A percentile compares a stretch with the other conserved stretches of the same genome.
Evolutionary conservation across 371 early-diverging fungal species (phyloP).

Genomic region (Mortierella sp.): DNA sequence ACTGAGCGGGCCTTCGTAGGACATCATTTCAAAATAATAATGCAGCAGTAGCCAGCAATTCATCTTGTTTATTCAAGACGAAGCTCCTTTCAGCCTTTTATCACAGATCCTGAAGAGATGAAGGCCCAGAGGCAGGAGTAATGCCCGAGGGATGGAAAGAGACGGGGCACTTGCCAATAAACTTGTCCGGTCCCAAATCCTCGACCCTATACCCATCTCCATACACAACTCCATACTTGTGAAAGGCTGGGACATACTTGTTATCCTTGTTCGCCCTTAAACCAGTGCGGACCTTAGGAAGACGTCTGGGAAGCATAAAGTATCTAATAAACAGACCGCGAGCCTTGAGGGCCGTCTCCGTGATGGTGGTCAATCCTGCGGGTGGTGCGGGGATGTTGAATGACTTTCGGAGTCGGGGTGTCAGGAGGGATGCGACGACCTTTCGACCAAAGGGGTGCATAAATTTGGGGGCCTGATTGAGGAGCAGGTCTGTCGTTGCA

Average conservation of each 20-base stretch:
- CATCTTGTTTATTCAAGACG: too few species aligned
- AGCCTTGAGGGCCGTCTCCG: conserved; percentile 26
- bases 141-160: conserved; percentile 16
- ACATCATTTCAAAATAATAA: too few species aligned
- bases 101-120: background rate
- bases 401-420: conserved; percentile 39
- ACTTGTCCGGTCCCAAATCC: conserved; percentile 61
- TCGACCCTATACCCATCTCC: conserved; percentile 59
- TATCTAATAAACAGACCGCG: conserved; percentile 55
- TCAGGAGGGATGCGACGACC: conserved; percentile 43
- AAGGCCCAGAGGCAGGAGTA: background rate
- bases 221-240: conserved; percentile 51
- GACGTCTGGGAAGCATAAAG: conserved; percentile 53
- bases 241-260: conserved; percentile 49
- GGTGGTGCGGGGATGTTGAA: conserved; percentile 54
- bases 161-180: conserved; percentile 44
- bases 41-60: too few species aligned
- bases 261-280: conserved; percentile 44
- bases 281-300: conserved; percentile 48
- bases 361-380: conserved; percentile 16
- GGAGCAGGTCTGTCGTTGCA: conserved; percentile 53
- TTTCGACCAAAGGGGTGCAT: conserved; percentile 38
- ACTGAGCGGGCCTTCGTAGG: too few species aligned
- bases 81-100: background rate
- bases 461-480: conserved; percentile 43